These are phyloP conservation scores for Aspergillus saccharolyticus DNA, from an alignment of 495 filamentous ascomycete genomes.

Conservation along the genomic window DNA sequence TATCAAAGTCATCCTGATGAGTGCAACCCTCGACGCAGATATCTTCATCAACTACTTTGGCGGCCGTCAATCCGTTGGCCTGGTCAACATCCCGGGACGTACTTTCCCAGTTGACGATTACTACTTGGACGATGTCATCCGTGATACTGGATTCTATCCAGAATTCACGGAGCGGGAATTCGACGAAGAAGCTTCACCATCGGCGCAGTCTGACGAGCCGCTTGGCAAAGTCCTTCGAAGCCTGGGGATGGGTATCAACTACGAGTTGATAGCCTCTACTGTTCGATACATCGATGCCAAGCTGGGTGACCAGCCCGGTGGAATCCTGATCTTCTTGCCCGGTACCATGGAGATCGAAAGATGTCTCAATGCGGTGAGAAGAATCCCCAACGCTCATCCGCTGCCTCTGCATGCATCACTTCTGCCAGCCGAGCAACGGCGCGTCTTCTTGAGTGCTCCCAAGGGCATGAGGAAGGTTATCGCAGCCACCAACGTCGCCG, in stretches of 20 bases:
- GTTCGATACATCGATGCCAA: slow-evolving; percentile 75
- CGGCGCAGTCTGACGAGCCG: slow-evolving; percentile 34
- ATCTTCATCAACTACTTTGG: slow-evolving; percentile 85
- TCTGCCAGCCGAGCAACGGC: slow-evolving; percentile 75
- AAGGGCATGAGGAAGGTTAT: slow-evolving; percentile 83
- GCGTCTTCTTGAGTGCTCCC: slow-evolving; percentile 76
- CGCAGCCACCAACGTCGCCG: slow-evolving; percentile 91
- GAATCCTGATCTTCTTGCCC: slow-evolving; percentile 90
- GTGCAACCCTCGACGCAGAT: slow-evolving; percentile 86
- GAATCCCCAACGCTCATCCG: slow-evolving; percentile 66
- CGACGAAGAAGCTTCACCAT: slow-evolving; percentile 34
- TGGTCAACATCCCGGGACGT: slow-evolving; percentile 80
- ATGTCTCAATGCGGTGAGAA: slow-evolving; percentile 64
- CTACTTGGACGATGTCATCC: slow-evolving; percentile 85
- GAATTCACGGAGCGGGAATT: slow-evolving; percentile 30
- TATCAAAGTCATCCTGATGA: slow-evolving; percentile 95
- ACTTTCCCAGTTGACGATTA: slow-evolving; percentile 88
- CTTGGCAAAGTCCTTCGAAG: slow-evolving; percentile 65
- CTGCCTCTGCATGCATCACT: slow-evolving; percentile 92
- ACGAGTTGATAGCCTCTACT: slow-evolving; percentile 75
- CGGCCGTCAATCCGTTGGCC: slow-evolving; percentile 58
- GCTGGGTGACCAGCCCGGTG: slow-evolving; percentile 65
- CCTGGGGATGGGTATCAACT: slow-evolving; percentile 85
- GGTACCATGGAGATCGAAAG: slow-evolving; percentile 81
- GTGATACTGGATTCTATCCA: slow-evolving; percentile 65